A percentile compares a stretch with the other conserved stretches of the same genome.
Evolutionary conservation across 768 basidiomycete species (phyloP).

Genomic region (Mycena filopes): DNA sequence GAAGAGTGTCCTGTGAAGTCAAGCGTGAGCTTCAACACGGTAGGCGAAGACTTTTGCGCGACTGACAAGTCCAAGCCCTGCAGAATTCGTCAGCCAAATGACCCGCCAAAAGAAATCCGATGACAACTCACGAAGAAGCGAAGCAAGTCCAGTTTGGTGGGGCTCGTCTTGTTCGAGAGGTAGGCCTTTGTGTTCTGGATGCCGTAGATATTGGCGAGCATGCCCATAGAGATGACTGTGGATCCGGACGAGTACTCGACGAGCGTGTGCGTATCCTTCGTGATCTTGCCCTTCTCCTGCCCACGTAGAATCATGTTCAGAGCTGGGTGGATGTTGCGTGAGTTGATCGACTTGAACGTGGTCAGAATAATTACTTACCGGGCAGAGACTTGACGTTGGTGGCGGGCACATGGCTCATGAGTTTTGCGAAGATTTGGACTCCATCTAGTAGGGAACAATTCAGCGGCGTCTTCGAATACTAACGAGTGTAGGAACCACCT

Average conservation of each 20-base stretch:
- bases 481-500: conserved; percentile 8
- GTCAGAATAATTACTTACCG: conserved; percentile 19
- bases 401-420: conserved; percentile 36
- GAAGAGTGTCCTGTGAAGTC: conserved; percentile 35
- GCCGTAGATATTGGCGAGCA: conserved; percentile 36
- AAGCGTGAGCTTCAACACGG: background rate
- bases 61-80: conserved; percentile 30
- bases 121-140: conserved; percentile 37
- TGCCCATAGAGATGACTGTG: conserved; percentile 38
- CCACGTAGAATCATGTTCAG: conserved; percentile 40
- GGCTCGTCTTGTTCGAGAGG: conserved; percentile 39
- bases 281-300: conserved; percentile 35
- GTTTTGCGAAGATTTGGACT: conserved; percentile 38
- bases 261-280: conserved; percentile 36
- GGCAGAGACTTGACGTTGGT: conserved; percentile 39
- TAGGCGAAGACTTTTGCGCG: background rate
- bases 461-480: background rate
- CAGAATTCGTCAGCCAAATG: background rate
- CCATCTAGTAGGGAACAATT: conserved; percentile 24
- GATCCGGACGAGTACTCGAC: conserved; percentile 41
- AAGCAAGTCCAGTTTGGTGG: conserved; percentile 36
- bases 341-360: background rate
- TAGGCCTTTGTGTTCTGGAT: conserved; percentile 37
- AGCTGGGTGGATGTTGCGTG: conserved; percentile 21
- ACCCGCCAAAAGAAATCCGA: background rate